Evolutionary conservation across 2,329 filamentous ascomycete species (phyloP), one percentile per base, ranked within the genome.

Genomic region (Cladosporium austrohemisphaericum): DNA sequence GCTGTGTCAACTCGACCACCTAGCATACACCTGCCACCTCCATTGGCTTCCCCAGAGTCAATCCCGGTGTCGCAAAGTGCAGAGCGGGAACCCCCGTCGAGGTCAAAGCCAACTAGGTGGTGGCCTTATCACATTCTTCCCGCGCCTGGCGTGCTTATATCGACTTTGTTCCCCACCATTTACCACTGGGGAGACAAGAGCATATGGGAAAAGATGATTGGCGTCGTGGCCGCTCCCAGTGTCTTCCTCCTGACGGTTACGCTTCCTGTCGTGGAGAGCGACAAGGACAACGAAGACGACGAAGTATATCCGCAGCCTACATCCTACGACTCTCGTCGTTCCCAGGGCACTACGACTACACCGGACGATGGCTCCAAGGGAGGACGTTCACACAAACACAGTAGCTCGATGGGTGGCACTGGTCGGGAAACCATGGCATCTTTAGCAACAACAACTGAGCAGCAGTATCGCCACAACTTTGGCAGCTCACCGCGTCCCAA

Each of bases 181-280:
- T 84, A 83, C 55, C 83, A 79, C 20, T 98, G 92, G 89, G 74
- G 69, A 35, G 80, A 86, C 22, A 97, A 96, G 68, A 82, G 75
- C n/a, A 68, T 85, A n/a, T 89, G 84, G 82, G 91, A 92, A 60
- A 90, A 87, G 62, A 71, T 90, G 36, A 72, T 96, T 40, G 92
- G 89, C 33, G 60, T 93, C 9, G 77, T 94, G 29, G 91, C 91
- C 6, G 84, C 89, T n/a, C 88, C 91, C 1, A 94, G 86, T 59
- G 89, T 98, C 29, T 88, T 98, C 54, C 71, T 97, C 2, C 76
- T 98, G 3, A 92, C 92, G 1, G 82, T 93, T 38, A 98, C 93
- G 0, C 69, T 98, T 4, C 93, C 94, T 0, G 90, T 98, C 1
- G 88, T 95, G 5, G 92, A 97, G 60, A 79, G 80, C 1, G 76